Evolutionary conservation across 1,284 basidiomycete genomes (phyloP).

Genomic region (Ganoderma resinaceum): DNA sequence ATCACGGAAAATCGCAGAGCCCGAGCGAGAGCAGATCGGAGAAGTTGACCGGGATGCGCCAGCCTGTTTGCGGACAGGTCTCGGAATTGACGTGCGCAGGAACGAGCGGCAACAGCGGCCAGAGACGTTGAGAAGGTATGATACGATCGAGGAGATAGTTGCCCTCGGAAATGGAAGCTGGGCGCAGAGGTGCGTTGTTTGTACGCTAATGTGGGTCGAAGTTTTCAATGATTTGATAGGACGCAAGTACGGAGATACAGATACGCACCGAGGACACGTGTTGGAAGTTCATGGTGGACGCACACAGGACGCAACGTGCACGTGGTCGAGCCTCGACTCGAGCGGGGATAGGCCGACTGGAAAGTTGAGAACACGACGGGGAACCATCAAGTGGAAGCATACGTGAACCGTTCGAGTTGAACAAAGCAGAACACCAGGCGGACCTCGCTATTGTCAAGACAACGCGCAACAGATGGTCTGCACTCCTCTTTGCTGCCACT

Average conservation of each 20-base stretch:
- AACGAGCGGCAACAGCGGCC: neutral
- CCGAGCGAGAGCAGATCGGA: neutral
- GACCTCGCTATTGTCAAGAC: neutral
- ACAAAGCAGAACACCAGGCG: neutral
- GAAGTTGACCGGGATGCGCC: neutral
- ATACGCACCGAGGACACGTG: neutral
- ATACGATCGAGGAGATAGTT: neutral
- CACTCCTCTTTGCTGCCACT: neutral
- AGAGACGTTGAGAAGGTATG: neutral
- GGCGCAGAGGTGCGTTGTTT: neutral
- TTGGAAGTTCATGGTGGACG: neutral
- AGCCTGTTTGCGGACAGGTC: neutral
- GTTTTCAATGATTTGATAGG: neutral
- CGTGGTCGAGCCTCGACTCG: neutral
- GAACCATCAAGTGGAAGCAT: neutral
- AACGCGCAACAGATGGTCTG: neutral
- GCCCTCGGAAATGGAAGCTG: too few species aligned
- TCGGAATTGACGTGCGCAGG: neutral
- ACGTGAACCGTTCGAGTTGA: neutral
- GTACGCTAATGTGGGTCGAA: neutral
- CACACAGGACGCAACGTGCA: neutral
- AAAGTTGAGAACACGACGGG: neutral
- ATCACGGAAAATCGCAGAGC: neutral
- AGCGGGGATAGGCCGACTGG: neutral
- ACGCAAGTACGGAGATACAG: neutral